A percentile compares a stretch with the other conserved stretches of the same genome.
phyloP scores from a whole-genome alignment of 148 eudicot species.

The Polygonum maritimum region DNA sequence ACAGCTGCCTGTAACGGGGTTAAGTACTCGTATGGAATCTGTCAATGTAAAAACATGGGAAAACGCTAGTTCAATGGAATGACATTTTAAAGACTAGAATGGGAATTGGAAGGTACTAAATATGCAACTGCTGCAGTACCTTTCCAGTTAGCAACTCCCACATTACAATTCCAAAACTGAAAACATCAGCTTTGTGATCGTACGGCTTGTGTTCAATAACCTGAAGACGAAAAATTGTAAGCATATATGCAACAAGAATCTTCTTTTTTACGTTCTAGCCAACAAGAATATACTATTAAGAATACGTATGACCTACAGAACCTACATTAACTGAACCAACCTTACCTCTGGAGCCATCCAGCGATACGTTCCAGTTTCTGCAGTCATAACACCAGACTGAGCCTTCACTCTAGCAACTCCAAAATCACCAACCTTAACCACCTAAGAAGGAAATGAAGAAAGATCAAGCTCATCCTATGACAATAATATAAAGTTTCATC shows the following conservation, averaged over 20 bases:
- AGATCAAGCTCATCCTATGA: not conserved
- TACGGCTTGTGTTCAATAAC: constrained; percentile 95
- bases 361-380: constrained; percentile 96
- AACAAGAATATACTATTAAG: not conserved
- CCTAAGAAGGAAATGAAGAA: constrained; percentile 29
- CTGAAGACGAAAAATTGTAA: constrained; percentile 21
- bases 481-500: not conserved
- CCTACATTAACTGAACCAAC: not conserved
- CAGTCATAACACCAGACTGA: constrained; percentile 96
- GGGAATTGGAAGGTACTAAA: not conserved
- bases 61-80: not conserved
- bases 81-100: not conserved
- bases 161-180: constrained; percentile 74
- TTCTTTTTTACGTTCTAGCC: not conserved
- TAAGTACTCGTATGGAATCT: constrained; percentile 89
- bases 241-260: not conserved
- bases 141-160: constrained; percentile 93
- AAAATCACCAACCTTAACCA: constrained; percentile 96
- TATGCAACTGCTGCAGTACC: constrained; percentile 28
- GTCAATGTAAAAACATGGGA: constrained; percentile 11
- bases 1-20: constrained; percentile 97
- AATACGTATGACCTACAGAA: not conserved
- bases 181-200: constrained; percentile 98
- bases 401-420: constrained; percentile 97
- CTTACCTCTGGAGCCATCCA: constrained; percentile 99